phyloP scores from a whole-genome alignment of 495 filamentous ascomycete species.

The Neurospora pannonica region DNA sequence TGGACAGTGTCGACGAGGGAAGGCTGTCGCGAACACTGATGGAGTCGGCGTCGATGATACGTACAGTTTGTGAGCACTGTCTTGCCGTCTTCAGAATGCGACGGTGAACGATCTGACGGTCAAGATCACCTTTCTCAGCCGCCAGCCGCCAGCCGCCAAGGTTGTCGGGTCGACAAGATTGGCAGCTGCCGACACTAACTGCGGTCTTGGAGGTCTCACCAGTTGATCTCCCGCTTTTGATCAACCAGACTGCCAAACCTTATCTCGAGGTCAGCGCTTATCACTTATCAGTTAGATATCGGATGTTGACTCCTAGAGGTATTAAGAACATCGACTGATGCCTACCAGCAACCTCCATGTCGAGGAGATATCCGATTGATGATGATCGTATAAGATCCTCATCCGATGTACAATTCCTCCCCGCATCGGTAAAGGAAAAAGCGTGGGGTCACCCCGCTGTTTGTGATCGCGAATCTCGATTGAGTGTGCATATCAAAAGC shows the following conservation, averaged over 20 bases:
- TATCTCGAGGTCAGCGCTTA: background rate
- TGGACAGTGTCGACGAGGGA: background rate
- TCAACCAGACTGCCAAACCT: background rate
- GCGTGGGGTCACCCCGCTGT: background rate
- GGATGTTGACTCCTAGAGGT: background rate
- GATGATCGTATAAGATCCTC: background rate
- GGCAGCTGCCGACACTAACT: background rate
- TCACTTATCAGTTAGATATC: background rate
- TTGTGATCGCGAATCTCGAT: background rate
- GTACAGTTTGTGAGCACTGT: background rate
- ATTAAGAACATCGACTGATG: background rate
- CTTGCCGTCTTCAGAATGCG: background rate
- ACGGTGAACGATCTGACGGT: background rate
- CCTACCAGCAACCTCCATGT: background rate
- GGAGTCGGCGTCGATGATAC: background rate
- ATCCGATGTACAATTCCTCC: background rate
- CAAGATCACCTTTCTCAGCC: background rate
- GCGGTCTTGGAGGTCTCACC: background rate
- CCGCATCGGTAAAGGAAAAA: background rate
- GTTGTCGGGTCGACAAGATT: background rate
- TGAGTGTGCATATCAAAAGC: background rate
- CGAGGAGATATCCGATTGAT: background rate
- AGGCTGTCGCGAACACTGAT: background rate
- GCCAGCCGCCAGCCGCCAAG: background rate
- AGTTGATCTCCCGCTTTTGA: background rate